Evolutionary conservation across 345 rosid species (phyloP).

Genomic region (Populus nigra): DNA sequence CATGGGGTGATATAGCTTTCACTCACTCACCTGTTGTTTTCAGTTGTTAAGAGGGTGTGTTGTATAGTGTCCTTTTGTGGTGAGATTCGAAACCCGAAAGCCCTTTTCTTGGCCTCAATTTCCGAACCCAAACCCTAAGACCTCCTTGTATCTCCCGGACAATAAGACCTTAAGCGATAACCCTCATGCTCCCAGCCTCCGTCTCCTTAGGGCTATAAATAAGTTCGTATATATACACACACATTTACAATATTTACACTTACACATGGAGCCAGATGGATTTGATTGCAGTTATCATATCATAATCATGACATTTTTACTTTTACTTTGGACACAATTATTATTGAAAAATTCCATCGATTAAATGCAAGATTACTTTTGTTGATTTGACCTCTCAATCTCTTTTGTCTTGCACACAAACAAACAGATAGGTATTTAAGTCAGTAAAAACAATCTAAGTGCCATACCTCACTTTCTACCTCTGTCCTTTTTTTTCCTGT

Average conservation of each 20-base stretch:
- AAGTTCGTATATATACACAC: background rate
- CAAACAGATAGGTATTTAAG: constrained; percentile 27
- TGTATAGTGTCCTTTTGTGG: constrained; percentile 14
- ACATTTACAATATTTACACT: background rate
- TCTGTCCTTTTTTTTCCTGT: constrained; percentile 31
- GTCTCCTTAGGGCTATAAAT: constrained; percentile 25
- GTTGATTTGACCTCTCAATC: constrained; percentile 50
- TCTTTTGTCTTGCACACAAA: constrained; percentile 31
- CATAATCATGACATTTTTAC: constrained; percentile 28
- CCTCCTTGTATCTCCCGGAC: constrained; percentile 29
- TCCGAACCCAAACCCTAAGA: constrained; percentile 43
- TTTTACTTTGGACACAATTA: background rate
- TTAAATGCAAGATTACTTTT: constrained; percentile 23
- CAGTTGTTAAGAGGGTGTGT: constrained; percentile 38
- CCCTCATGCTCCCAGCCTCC: background rate
- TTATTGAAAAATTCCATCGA: background rate
- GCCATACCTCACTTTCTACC: constrained; percentile 18
- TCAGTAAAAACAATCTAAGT: constrained; percentile 28
- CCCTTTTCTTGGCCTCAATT: constrained; percentile 28
- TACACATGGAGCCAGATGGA: background rate
- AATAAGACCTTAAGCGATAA: constrained; percentile 17
- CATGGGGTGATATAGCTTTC: constrained; percentile 50
- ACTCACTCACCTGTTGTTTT: constrained; percentile 44
- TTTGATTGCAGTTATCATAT: constrained; percentile 20
- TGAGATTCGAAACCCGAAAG: constrained; percentile 18